These are phyloP conservation scores for Debaryomyces subglobosus DNA, from an alignment of 1,139 yeast species.

Conservation along the genomic window DNA sequence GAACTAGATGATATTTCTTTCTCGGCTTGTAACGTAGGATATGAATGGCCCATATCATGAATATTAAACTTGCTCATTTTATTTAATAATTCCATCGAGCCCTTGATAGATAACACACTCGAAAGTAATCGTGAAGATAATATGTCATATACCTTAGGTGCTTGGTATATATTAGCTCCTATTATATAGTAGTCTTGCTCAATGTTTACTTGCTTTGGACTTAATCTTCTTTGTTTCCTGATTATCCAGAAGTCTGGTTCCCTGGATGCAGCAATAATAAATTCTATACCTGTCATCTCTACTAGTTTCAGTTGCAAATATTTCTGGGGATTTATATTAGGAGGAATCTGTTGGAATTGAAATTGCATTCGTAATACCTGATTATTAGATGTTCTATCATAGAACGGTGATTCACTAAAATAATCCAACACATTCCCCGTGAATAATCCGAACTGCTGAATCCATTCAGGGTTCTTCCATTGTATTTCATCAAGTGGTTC, in stretches of 20 bases:
- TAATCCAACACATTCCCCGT: conserved; percentile 92
- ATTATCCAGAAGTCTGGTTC: conserved; percentile 95
- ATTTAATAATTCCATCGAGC: conserved; percentile 38
- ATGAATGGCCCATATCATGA: conserved; percentile 43
- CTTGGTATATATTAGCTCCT: conserved; percentile 91
- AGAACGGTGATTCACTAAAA: conserved; percentile 91
- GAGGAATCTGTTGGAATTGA: conserved; percentile 71
- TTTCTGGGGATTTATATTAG: conserved; percentile 35
- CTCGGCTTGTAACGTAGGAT: conserved; percentile 12
- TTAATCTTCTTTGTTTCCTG: conserved; percentile 72
- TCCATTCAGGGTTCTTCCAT: conserved; percentile 98
- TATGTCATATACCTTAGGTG: conserved; percentile 60
- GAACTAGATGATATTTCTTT: conserved; percentile 9
- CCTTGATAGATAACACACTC: conserved; percentile 40
- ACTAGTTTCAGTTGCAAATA: conserved; percentile 59
- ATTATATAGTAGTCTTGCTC: conserved; percentile 75
- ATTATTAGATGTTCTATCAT: conserved; percentile 90
- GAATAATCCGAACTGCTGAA: conserved; percentile 81
- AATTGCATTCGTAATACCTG: conserved; percentile 95
- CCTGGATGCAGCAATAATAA: conserved; percentile 68
- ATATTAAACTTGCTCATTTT: conserved; percentile 38
- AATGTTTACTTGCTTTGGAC: conserved; percentile 28
- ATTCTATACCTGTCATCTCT: conserved; percentile 87
- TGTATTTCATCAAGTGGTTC: conserved; percentile 81
- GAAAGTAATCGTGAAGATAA: conserved; percentile 42